These are phyloP conservation scores for Beauveria medogensis DNA, from an alignment of 2,329 filamentous ascomycete genomes.

Conservation along the genomic window DNA sequence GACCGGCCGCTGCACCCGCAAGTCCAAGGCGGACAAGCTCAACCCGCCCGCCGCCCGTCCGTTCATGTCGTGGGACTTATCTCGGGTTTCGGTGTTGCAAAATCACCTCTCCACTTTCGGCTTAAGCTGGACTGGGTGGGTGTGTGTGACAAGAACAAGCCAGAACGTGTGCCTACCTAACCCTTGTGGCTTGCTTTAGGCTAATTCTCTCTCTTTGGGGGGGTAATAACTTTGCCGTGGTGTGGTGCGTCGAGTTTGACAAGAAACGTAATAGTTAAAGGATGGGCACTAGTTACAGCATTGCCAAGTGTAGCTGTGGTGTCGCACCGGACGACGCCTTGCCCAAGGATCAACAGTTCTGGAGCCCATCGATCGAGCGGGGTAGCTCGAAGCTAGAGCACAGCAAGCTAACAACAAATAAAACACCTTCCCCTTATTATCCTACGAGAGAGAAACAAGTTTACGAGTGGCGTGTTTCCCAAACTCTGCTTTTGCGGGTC, in stretches of 20 bases:
- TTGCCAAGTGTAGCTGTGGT: neutral
- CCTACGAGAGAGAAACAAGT: neutral
- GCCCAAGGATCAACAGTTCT: conserved; percentile 3
- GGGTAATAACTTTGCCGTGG: no score
- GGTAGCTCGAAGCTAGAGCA: conserved; percentile 3
- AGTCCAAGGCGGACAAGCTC: no score
- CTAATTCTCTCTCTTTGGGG: no score
- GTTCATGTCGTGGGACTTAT: neutral
- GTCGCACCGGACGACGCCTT: neutral
- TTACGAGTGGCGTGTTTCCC: neutral
- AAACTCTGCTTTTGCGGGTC: neutral
- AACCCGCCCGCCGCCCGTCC: no score
- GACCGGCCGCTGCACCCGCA: no score
- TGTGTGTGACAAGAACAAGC: no score
- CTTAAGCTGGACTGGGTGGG: conserved; percentile 12
- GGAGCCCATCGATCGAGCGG: conserved; percentile 9
- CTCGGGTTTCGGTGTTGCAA: conserved; percentile 16
- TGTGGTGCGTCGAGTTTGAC: no score
- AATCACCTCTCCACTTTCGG: conserved; percentile 15
- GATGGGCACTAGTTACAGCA: neutral
- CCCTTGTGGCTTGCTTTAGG: conserved; percentile 3
- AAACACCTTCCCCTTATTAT: no score
- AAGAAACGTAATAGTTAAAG: neutral
- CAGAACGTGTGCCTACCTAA: neutral
- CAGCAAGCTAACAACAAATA: neutral